Conservation (phyloP, 345 rosid species). For the Citrus cavaleriei region DNA sequence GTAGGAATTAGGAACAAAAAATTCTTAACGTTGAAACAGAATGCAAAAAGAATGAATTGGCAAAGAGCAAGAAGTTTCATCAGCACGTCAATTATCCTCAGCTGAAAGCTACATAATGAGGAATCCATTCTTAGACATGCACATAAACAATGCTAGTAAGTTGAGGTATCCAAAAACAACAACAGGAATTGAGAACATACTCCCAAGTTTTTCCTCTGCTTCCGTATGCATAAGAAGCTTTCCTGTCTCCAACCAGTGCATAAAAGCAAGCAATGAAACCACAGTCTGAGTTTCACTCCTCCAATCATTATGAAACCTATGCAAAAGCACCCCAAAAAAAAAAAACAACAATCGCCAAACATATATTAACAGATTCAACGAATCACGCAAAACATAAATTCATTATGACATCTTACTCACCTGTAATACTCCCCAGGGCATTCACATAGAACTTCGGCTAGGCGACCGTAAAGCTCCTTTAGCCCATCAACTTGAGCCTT, state of each 20-base stretch:
- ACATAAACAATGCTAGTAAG: not conserved
- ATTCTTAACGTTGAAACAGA: not conserved
- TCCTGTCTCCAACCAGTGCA: constrained; percentile 93
- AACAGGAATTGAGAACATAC: constrained; percentile 39
- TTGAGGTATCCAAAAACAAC: not conserved
- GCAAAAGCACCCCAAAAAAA: constrained; percentile 6
- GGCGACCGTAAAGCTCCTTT: constrained; percentile 52
- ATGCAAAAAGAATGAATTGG: not conserved
- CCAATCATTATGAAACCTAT: constrained; percentile 97
- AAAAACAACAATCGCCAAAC: constrained; percentile 4
- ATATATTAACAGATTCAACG: not conserved
- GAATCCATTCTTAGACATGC: not conserved
- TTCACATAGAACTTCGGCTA: constrained; percentile 51
- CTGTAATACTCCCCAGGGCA: constrained; percentile 83
- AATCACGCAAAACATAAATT: not conserved
- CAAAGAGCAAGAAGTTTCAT: not conserved
- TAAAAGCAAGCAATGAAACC: constrained; percentile 76
- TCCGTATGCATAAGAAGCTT: constrained; percentile 67
- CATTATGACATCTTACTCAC: constrained; percentile 18
- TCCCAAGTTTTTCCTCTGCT: constrained; percentile 74
- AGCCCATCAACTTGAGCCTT: constrained; percentile 54
- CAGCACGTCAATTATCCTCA: not conserved
- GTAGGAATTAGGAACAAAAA: not conserved
- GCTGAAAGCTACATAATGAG: not conserved
- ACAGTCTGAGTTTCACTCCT: constrained; percentile 86